Conservation (phyloP, 495 filamentous ascomycete genomes). For the Amorphotheca resinae region DNA sequence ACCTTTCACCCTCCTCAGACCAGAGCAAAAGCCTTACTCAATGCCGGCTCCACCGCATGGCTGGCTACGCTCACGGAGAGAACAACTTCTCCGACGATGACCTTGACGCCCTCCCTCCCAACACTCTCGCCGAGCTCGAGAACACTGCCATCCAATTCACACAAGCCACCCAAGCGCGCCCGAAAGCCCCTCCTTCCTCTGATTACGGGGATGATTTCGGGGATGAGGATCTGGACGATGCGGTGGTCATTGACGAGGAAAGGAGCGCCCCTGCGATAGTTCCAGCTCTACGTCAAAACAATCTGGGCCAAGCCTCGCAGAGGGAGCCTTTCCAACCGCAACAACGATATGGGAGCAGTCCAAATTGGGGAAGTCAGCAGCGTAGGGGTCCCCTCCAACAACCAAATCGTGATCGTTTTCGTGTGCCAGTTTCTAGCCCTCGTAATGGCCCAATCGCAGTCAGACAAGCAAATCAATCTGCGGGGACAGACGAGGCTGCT, state of each 20-base stretch:
- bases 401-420: not conserved
- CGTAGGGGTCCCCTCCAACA: conserved; percentile 4
- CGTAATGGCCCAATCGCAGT: conserved; percentile 5
- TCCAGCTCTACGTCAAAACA: conserved; percentile 7
- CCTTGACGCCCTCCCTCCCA: conserved; percentile 41
- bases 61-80: conserved; percentile 43
- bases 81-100: conserved; percentile 48
- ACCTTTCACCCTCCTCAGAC: too few relatives aligned
- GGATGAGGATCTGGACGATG: conserved; percentile 41
- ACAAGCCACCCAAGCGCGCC: conserved; percentile 23
- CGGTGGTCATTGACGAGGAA: conserved; percentile 26
- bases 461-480: conserved; percentile 2
- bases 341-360: conserved; percentile 21
- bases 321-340: conserved; percentile 20
- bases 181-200: conserved; percentile 23
- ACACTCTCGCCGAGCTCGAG: conserved; percentile 41
- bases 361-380: not conserved
- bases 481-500: not conserved
- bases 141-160: conserved; percentile 41
- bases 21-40: too few relatives aligned
- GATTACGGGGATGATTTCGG: conserved; percentile 43
- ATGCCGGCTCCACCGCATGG: conserved; percentile 43
- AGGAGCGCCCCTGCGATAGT: conserved; percentile 17
- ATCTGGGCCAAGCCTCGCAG: conserved; percentile 17
- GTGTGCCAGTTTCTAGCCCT: not conserved